A percentile compares a stretch with the other conserved stretches of the same genome.
Evolutionary conservation across 495 filamentous ascomycete species (phyloP).

Genomic region (Massariosphaeria phaeospora): DNA sequence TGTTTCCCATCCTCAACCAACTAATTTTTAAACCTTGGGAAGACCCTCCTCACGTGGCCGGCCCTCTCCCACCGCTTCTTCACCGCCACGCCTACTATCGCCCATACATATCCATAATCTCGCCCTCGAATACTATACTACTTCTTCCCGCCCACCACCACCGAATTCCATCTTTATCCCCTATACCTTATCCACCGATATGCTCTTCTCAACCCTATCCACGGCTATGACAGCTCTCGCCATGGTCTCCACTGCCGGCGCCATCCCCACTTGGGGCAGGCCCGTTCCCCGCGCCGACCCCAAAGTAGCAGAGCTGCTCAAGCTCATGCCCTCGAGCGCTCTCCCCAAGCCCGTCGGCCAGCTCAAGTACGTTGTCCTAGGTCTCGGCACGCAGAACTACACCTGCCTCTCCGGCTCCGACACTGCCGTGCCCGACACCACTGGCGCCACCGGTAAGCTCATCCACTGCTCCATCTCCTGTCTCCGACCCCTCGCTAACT

Average conservation of each 20-base stretch:
- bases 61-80: too few species aligned
- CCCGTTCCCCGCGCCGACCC: neutral
- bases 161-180: neutral
- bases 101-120: too few species aligned
- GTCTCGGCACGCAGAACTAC: slow-evolving; percentile 35
- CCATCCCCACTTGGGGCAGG: neutral
- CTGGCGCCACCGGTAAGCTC: slow-evolving; percentile 28
- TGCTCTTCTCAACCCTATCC: slow-evolving; percentile 20
- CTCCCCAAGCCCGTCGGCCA: slow-evolving; percentile 19
- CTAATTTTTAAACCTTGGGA: too few species aligned
- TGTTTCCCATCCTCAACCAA: too few species aligned
- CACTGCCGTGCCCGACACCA: slow-evolving; percentile 17
- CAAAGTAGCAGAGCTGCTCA: slow-evolving; percentile 1
- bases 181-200: neutral
- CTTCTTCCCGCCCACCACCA: neutral
- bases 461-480: neutral
- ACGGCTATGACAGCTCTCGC: slow-evolving; percentile 13
- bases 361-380: slow-evolving; percentile 32
- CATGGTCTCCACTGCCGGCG: slow-evolving; percentile 6
- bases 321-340: slow-evolving; percentile 10
- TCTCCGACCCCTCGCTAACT: neutral
- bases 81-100: too few species aligned
- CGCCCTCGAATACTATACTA: too few species aligned
- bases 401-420: slow-evolving; percentile 24
- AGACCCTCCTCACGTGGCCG: too few species aligned